phyloP scores from a whole-genome alignment of 2,329 filamentous ascomycete genomes.

The Delphinella strobiligena region DNA sequence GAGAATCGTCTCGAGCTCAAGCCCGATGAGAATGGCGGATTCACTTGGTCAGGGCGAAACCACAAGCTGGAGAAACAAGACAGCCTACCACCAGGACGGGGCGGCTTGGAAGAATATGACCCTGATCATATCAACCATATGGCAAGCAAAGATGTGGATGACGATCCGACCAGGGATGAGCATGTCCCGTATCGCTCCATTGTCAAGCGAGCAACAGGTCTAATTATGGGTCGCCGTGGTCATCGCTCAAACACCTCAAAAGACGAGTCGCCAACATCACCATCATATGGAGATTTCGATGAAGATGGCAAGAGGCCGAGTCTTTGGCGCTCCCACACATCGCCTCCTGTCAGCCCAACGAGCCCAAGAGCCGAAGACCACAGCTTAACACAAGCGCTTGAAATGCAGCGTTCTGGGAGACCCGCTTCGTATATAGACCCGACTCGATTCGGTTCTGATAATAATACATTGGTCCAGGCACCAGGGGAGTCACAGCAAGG shows the following conservation, averaged over 20 bases:
- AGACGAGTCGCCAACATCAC: too few species aligned
- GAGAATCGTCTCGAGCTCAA: constrained; percentile 8
- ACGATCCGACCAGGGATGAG: constrained; percentile 2
- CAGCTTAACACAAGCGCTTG: constrained; percentile 1
- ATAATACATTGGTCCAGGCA: background rate
- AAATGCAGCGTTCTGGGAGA: background rate
- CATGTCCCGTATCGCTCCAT: constrained; percentile 30
- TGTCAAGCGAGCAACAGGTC: constrained; percentile 65
- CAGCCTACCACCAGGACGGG: background rate
- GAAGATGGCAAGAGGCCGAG: background rate
- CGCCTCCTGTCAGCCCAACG: constrained; percentile 5
- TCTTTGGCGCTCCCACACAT: constrained; percentile 1
- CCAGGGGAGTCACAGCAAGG: constrained; percentile 10
- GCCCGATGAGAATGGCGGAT: constrained; percentile 5
- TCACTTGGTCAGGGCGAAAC: constrained; percentile 6
- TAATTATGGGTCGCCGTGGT: constrained; percentile 53
- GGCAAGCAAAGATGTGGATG: constrained; percentile 15
- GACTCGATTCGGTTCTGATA: background rate
- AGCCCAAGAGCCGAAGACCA: background rate
- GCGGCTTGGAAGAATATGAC: background rate
- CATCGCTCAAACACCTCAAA: constrained; percentile 21
- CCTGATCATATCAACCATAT: background rate
- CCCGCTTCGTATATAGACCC: background rate
- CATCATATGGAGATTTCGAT: too few species aligned
- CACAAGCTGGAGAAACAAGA: constrained; percentile 14